A percentile compares a stretch with the other conserved stretches of the same genome.
Evolutionary conservation across 192 early-diverging fungal genomes (phyloP).

Genomic region (Glomus cerebriforme): DNA sequence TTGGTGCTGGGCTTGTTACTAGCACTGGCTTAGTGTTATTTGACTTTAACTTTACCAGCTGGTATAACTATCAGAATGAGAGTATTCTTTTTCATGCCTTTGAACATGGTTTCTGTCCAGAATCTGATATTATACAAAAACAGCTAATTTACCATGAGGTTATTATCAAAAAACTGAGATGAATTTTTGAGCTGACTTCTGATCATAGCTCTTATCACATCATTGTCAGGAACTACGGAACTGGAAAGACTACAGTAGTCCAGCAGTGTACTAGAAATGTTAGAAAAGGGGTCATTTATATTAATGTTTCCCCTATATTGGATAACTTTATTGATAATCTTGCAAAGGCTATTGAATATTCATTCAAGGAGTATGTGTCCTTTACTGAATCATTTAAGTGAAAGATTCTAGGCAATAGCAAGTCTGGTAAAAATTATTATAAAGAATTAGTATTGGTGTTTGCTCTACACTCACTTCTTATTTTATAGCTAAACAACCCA

Average conservation of each 20-base stretch:
- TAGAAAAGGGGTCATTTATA: conserved; percentile 32
- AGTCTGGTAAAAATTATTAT: conserved; percentile 16
- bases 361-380: not conserved
- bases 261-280: conserved; percentile 9
- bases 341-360: conserved; percentile 30
- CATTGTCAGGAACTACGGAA: conserved; percentile 23
- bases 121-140: not conserved
- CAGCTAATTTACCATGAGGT: not conserved
- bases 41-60: not conserved
- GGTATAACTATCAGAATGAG: not conserved
- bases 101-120: conserved; percentile 18
- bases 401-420: not conserved
- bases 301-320: conserved; percentile 20
- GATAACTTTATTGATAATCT: conserved; percentile 24
- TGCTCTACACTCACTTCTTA: conserved; percentile 25
- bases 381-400: not conserved
- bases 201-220: conserved; percentile 8
- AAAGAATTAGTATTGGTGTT: conserved; percentile 25
- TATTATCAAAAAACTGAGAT: conserved; percentile 23
- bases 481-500: conserved; percentile 15
- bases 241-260: conserved; percentile 29
- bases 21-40: conserved; percentile 18
- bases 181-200: conserved; percentile 7
- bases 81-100: conserved; percentile 17
- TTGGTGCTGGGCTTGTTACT: not conserved